Conservation (phyloP, 2,329 filamentous ascomycete species). For the Aspergillus sp. region DNA sequence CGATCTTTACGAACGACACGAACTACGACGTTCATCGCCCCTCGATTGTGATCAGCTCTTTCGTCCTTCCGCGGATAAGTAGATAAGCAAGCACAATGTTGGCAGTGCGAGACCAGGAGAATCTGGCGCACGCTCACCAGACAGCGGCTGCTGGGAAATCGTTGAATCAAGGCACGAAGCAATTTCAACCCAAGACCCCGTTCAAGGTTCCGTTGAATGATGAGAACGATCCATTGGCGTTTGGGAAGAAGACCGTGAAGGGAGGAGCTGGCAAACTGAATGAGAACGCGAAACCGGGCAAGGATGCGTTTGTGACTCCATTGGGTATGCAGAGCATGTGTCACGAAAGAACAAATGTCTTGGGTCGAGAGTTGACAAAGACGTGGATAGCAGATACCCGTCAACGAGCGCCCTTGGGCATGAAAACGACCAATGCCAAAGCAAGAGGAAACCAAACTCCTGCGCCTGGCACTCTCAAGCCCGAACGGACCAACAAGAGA, state of each 20-base stretch:
- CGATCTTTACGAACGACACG: too few relatives aligned
- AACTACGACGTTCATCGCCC: too few relatives aligned
- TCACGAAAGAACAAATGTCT: constrained; percentile 1
- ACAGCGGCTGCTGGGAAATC: constrained; percentile 63
- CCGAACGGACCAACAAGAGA: constrained; percentile 56
- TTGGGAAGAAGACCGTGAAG: constrained; percentile 53
- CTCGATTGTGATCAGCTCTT: too few relatives aligned
- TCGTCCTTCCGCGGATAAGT: too few relatives aligned
- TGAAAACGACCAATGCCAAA: constrained; percentile 96
- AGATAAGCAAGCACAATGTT: constrained; percentile 50
- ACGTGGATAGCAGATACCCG: constrained; percentile 46
- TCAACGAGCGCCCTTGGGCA: constrained; percentile 72
- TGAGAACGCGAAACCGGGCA: constrained; percentile 51
- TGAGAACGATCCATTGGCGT: constrained; percentile 62
- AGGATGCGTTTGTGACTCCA: constrained; percentile 67
- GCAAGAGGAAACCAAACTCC: constrained; percentile 58
- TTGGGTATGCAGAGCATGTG: constrained; percentile 52
- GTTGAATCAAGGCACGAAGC: constrained; percentile 56
- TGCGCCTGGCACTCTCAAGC: constrained; percentile 52
- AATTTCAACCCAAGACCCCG: constrained; percentile 67
- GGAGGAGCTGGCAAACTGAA: constrained; percentile 47
- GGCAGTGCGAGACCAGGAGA: constrained; percentile 78
- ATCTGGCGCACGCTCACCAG: constrained; percentile 68
- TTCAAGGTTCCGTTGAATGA: constrained; percentile 70
- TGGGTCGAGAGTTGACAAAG: constrained; percentile 4